Conservation (phyloP, 495 filamentous ascomycete species). For the Talaromyces thailandensis region DNA sequence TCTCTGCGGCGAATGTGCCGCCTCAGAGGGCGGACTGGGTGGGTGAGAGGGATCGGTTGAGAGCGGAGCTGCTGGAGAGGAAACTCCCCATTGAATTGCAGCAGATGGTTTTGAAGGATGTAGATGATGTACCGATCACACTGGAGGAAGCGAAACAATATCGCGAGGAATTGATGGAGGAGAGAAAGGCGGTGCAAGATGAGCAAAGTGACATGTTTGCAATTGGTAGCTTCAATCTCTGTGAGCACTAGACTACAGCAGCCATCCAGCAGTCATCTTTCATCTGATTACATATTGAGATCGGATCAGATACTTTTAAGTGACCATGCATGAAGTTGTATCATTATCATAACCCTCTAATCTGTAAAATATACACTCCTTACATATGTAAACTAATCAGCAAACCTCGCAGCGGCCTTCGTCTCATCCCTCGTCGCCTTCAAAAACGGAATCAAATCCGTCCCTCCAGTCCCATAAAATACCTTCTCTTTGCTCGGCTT, state of each 20-base stretch:
- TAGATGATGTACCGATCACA: conserved; percentile 23
- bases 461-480: conserved; percentile 84
- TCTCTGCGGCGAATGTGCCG: conserved; percentile 47
- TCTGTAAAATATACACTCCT: not conserved
- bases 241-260: conserved; percentile 17
- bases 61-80: conserved; percentile 4
- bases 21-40: conserved; percentile 38
- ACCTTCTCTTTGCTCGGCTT: conserved; percentile 2
- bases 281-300: not conserved
- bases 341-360: not conserved
- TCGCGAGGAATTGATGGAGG: conserved; percentile 38
- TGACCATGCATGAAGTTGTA: not conserved
- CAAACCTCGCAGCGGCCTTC: conserved; percentile 20
- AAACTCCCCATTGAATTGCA: conserved; percentile 30
- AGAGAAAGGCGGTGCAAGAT: conserved; percentile 18
- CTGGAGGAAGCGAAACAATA: conserved; percentile 36
- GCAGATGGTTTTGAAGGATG: conserved; percentile 23
- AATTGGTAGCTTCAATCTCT: conserved; percentile 13
- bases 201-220: conserved; percentile 13
- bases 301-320: too few relatives aligned
- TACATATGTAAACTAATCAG: conserved; percentile 5
- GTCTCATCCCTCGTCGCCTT: conserved; percentile 91
- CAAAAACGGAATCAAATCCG: conserved; percentile 80
- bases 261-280: not conserved
- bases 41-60: conserved; percentile 9